Base-by-base conservation (phyloP, 148 eudicot species). In the Spergularia bocconei region DNA sequence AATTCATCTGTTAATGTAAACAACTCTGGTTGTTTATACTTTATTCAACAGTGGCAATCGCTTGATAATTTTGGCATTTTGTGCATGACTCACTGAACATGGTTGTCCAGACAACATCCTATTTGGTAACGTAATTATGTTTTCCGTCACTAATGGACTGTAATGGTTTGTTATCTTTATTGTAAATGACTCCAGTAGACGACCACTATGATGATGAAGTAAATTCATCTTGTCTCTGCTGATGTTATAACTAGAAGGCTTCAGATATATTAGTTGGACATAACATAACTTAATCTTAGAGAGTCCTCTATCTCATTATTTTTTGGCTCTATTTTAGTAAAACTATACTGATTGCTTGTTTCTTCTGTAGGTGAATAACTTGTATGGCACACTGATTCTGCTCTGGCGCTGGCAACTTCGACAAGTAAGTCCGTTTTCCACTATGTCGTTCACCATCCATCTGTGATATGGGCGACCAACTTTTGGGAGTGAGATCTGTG, bases 341-440 rank as follows among this genome's bases (percentile, higher is more conserved):
- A 19, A 54, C 25, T 57, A 51, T 58, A 59, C 60, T 11, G n/a
- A 55, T 71, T 33, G 57, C 20, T 51, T 39, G 59, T 50, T 15
- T 76, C 67, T 39, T 67, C 60, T 72, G 77, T 44, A 81, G 83
- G 74, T 50, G 54, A 48, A 51, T 48, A 33, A 41, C 54, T 38
- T 13, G 65, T 59, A 58, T 51, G 61, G 6, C 19, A 13, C 63
- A 16, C 47, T 76, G 12, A 41, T 56, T 38, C 47, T 65, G 63
- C 55, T 38, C 41, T 41, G 55, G 11, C 39, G 57, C 65, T 29
- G 44, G 15, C 73, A 57, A 65, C 33, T 75, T 4, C 59, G 23
- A 13, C 20, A 14, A 15, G 79, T 76, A 66, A 66, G 76, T 71
- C 56, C 47, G 12, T 51, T 51, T 59, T 65, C 60, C 56, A 17